Evolutionary conservation across 1,284 basidiomycete species (phyloP), one percentile per base, ranked within the genome.

Genomic region (Coriolopsis trogii): DNA sequence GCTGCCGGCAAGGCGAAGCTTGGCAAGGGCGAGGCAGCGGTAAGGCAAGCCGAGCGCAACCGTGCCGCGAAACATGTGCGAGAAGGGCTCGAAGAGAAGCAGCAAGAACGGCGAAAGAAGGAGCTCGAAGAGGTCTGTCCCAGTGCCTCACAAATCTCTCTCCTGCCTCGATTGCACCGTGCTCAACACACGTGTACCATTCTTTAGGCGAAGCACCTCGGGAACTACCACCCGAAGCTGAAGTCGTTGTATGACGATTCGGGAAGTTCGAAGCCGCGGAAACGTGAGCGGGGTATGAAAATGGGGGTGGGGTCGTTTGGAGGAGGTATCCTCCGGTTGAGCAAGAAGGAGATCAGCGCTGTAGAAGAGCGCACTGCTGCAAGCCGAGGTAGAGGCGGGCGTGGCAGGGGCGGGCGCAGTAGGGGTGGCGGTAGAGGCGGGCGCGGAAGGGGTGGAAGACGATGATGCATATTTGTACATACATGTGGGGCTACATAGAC

Each of bases 231-330:
- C 60, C 88, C 86, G 29, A 74, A 77, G 8, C 71, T 92, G 48
- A 92, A 91, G 65, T 81, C 78, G 54, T 55, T 86, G 4, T 90
- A 84, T 61, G 80, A 80, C 37, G 67, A 68, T 16, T 68, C 74
- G 29, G 66, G 73, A 1, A 66, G 68, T 4, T 57, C 67, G 10
- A 60, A 64, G 12, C 59, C 66, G 15, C 63, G 56, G 38, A 85
- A 79, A 60, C 73, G 89, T 55, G 75, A 79, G 31, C 77, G 80
- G 59, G 90, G 89, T 3, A 66, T 92, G 29, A 74, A 75, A 54
- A 84, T 90, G 83, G 89, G 90, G 2, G 76, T 92, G n/a, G 89
- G 89, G 6, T 85, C 76, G 53, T 91, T 89, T 65, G 77, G 72
- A 49, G 78, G 78, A 33, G 90, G 90, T 12, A 75, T 81, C 20